Conservation (phyloP, 768 basidiomycete species). For the Dacryopinax primogenitus region DNA sequence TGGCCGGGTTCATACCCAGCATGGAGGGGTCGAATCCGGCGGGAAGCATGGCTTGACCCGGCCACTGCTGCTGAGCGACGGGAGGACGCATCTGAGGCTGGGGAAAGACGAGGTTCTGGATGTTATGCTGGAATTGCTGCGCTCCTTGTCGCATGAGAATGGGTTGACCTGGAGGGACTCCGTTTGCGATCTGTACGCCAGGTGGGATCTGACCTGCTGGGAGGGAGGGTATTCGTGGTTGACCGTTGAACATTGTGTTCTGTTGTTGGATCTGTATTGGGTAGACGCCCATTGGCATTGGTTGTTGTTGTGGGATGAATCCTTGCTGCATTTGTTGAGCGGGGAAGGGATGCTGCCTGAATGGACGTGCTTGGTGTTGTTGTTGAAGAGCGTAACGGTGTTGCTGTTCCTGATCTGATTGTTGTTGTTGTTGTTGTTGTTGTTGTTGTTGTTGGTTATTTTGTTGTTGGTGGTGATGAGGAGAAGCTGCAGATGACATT, state of each 20-base stretch:
- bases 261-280: neutral
- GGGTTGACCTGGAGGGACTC: neutral
- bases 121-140: neutral
- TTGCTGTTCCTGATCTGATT: conserved; percentile 32
- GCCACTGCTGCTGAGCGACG: neutral
- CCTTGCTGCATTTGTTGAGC: neutral
- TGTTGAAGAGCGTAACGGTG: conserved; percentile 8
- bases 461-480: conserved; percentile 2
- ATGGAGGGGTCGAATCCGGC: neutral
- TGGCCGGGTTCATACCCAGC: neutral
- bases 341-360: neutral
- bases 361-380: neutral
- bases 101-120: neutral
- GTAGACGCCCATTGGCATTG: neutral
- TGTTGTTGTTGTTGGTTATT: conserved; percentile 21
- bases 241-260: neutral
- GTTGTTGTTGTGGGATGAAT: neutral
- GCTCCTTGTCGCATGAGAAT: neutral
- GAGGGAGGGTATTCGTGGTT: neutral
- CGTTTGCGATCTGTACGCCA: neutral
- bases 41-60: neutral
- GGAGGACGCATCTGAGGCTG: neutral
- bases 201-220: neutral
- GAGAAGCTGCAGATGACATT: conserved; percentile 5
- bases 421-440: conserved; percentile 20